Evolutionary conservation across 2,329 filamentous ascomycete genomes (phyloP).

Genomic region (Cladosporium halotolerans): DNA sequence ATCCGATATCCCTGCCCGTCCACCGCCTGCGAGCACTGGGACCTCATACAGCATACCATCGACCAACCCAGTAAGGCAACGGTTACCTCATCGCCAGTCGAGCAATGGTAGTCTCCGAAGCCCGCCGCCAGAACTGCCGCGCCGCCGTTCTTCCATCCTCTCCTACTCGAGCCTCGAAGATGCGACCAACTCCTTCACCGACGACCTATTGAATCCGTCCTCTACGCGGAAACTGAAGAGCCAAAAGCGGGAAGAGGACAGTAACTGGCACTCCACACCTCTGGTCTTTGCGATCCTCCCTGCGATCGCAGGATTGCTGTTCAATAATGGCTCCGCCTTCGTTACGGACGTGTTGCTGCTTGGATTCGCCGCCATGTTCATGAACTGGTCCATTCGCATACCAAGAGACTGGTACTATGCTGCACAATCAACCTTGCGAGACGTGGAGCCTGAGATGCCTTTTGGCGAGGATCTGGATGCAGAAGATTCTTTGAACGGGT

Average conservation of each 20-base stretch:
- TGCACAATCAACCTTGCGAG: slow-evolving; percentile 33
- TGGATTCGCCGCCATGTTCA: slow-evolving; percentile 71
- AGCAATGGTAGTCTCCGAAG: slow-evolving; percentile 14
- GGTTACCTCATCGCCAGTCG: slow-evolving; percentile 16
- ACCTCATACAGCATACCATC: not conserved
- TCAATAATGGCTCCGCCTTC: slow-evolving; percentile 75
- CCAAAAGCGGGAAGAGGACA: slow-evolving; percentile 47
- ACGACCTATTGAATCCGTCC: slow-evolving; percentile 57
- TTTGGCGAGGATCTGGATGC: slow-evolving; percentile 14
- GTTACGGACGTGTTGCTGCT: slow-evolving; percentile 81
- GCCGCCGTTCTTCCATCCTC: slow-evolving; percentile 68
- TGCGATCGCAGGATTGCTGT: slow-evolving; percentile 76
- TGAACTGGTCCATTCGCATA: slow-evolving; percentile 86
- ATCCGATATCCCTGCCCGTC: slow-evolving; percentile 3
- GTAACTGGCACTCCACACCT: slow-evolving; percentile 73
- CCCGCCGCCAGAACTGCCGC: slow-evolving; percentile 28
- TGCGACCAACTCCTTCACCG: slow-evolving; percentile 59
- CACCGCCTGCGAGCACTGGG: slow-evolving; percentile 2
- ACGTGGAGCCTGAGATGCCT: slow-evolving; percentile 8
- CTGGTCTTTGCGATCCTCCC: slow-evolving; percentile 78
- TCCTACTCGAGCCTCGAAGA: slow-evolving; percentile 69
- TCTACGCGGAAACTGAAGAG: slow-evolving; percentile 21
- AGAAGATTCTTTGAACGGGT: slow-evolving; percentile 21
- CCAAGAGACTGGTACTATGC: slow-evolving; percentile 66
- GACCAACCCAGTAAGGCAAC: slow-evolving; percentile 13